These are phyloP conservation scores for Kockiozyma suomiensis DNA, from an alignment of 805 yeast species.

Conservation along the genomic window DNA sequence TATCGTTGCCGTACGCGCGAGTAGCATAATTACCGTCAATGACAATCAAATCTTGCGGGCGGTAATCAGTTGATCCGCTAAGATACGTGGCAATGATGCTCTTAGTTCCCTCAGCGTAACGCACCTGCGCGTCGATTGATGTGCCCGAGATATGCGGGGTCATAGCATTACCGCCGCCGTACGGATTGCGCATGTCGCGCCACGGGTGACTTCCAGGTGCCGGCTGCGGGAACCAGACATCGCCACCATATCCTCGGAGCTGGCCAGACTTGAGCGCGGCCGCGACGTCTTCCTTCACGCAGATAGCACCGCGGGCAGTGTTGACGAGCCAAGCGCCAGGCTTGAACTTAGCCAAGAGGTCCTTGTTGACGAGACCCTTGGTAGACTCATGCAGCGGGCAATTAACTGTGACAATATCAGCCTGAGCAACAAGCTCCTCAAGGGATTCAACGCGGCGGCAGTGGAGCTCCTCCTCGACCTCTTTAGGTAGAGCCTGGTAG, in stretches of 20 bases:
- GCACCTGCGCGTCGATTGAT: constrained; percentile 74
- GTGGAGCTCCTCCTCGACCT: constrained; percentile 59
- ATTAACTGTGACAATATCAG: constrained; percentile 76
- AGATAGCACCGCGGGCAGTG: constrained; percentile 83
- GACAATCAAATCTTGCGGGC: constrained; percentile 75
- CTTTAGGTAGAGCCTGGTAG: constrained; percentile 66
- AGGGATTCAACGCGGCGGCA: constrained; percentile 66
- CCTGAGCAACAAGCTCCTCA: constrained; percentile 59
- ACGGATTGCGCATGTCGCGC: constrained; percentile 66
- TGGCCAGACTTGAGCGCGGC: constrained; percentile 71
- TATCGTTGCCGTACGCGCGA: constrained; percentile 60
- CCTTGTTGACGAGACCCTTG: constrained; percentile 66
- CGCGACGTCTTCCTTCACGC: constrained; percentile 72
- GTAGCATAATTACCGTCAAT: constrained; percentile 73
- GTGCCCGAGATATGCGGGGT: constrained; percentile 82
- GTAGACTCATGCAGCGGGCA: constrained; percentile 76
- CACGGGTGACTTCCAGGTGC: constrained; percentile 78
- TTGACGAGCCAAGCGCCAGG: constrained; percentile 73
- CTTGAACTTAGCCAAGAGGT: constrained; percentile 67
- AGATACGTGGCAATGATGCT: constrained; percentile 65
- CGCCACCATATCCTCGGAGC: constrained; percentile 80
- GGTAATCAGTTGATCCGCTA: constrained; percentile 63
- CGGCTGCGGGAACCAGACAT: constrained; percentile 85
- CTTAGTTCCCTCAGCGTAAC: constrained; percentile 72
- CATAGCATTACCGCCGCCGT: constrained; percentile 81